Base-by-base conservation (phyloP, 2,329 filamentous ascomycete species). In the Aureobasidium sp. region DNA sequence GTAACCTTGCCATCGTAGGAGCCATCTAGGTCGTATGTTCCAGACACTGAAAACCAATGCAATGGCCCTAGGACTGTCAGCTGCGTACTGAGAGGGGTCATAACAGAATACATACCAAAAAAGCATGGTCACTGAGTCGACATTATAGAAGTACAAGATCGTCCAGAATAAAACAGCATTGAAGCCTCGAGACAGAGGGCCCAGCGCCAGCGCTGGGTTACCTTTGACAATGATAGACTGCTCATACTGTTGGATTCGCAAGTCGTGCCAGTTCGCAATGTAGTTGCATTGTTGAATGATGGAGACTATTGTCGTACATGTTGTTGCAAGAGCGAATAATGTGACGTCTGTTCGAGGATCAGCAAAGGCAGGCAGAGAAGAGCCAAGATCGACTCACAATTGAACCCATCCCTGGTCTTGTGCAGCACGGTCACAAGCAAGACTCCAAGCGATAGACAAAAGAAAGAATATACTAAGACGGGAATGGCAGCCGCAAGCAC, bases 81-180 rank as follows among this genome's bases (percentile, higher is more conserved):
- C 21, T 7, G n/a, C 10, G 8, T 1, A 27, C 24, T 8, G 1
- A 4, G 5, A 7, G 3, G 2, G 21, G 21, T 4, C 4, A 25
- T 14, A 4, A 22, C 2, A 5, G 14, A 27, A 24, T n/a, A 41
- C 22, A 4, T 19, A 45, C 54, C 51, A 55, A 41, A 56, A 54
- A 10, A 54, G 29, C 27, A 58, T 41, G 3, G 54, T 42, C 6
- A 58, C 32, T 4, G 51, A 48, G 39, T 45, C 48, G 19, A 57
- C 56, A 24, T 55, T 59, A 35, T 56, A 58, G 32, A 55, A 55
- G 29, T 58, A 59, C n/a, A 57, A 21, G 3, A 58, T 56, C 5
- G 56, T 55, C 59, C 59, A 60, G 22, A 55, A 60, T 10, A 57
- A 47, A 3, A 57, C 53, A 19, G 56, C 55, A 41, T 52, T 55